These are phyloP conservation scores for Samsoniella hepiali DNA, from an alignment of 2,329 filamentous ascomycete species.

Conservation along the genomic window DNA sequence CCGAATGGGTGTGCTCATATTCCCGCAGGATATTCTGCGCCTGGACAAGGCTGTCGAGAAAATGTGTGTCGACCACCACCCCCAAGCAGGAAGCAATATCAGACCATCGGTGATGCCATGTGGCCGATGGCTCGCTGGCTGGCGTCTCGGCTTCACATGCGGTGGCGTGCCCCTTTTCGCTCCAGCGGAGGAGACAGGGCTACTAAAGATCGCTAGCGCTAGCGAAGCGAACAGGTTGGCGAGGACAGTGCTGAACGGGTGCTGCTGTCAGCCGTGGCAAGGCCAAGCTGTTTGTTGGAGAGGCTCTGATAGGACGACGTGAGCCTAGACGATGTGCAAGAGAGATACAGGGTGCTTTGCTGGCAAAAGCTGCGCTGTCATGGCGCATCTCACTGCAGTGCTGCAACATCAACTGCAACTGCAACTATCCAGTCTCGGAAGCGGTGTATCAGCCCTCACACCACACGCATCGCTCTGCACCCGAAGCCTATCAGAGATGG, in stretches of 20 bases:
- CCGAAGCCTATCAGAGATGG: neutral
- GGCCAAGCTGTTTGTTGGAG: neutral
- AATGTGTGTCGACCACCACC: neutral
- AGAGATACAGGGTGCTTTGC: too few relatives aligned
- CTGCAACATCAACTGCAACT: too few relatives aligned
- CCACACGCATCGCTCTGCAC: neutral
- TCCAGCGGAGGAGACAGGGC: too few relatives aligned
- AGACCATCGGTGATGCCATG: neutral
- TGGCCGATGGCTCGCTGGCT: neutral
- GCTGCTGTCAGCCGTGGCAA: neutral
- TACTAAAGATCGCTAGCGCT: neutral
- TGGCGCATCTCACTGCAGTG: too few relatives aligned
- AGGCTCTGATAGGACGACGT: neutral
- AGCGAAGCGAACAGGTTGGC: neutral
- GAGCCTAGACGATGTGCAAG: too few relatives aligned
- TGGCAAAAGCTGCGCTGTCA: too few relatives aligned
- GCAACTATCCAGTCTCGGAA: too few relatives aligned
- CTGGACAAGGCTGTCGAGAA: too few relatives aligned
- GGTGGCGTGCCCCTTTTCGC: neutral
- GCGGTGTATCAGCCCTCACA: too few relatives aligned
- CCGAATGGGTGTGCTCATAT: neutral
- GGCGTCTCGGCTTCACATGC: constrained; percentile 17
- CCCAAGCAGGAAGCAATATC: too few relatives aligned
- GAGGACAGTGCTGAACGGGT: neutral
- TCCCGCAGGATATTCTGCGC: too few relatives aligned